Conservation (phyloP, 768 basidiomycete species). For the Dioszegia hungarica region DNA sequence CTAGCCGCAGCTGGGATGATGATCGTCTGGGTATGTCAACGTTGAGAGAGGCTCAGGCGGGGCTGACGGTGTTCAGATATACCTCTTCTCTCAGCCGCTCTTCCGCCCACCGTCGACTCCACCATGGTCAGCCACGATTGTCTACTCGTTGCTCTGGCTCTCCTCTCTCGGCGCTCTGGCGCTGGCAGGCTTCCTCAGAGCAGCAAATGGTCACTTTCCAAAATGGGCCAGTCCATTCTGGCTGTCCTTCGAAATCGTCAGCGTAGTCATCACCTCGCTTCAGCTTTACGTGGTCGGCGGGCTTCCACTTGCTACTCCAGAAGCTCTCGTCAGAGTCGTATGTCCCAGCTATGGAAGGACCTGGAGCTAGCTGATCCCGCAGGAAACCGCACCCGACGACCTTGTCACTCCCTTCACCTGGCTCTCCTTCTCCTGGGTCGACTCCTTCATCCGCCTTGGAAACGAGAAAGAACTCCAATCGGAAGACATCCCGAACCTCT, state of each 20-base stretch:
- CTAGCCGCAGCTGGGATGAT: slow-evolving; percentile 29
- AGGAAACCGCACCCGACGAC: slow-evolving; percentile 38
- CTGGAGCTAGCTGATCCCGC: not conserved
- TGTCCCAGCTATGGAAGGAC: not conserved
- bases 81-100: slow-evolving; percentile 24
- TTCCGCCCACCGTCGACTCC: slow-evolving; percentile 33
- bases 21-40: slow-evolving; percentile 41
- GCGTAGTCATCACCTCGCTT: slow-evolving; percentile 12
- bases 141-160: slow-evolving; percentile 23
- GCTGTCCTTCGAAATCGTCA: slow-evolving; percentile 20
- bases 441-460: slow-evolving; percentile 35
- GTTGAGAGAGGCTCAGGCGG: not conserved
- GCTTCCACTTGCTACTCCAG: slow-evolving; percentile 28
- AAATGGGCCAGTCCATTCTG: slow-evolving; percentile 22
- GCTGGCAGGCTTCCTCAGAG: slow-evolving; percentile 19
- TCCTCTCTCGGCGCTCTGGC: slow-evolving; percentile 23
- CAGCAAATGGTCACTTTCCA: slow-evolving; percentile 14
- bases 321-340: slow-evolving; percentile 28
- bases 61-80: slow-evolving; percentile 11
- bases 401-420: slow-evolving; percentile 36
- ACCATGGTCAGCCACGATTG: slow-evolving; percentile 21
- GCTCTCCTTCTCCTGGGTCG: slow-evolving; percentile 46
- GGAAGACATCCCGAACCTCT: slow-evolving; percentile 41
- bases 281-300: slow-evolving; percentile 22
- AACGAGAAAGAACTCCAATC: slow-evolving; percentile 34